Base-by-base conservation (phyloP, 2,329 filamentous ascomycete species). In the Macrophomina phaseolina region DNA sequence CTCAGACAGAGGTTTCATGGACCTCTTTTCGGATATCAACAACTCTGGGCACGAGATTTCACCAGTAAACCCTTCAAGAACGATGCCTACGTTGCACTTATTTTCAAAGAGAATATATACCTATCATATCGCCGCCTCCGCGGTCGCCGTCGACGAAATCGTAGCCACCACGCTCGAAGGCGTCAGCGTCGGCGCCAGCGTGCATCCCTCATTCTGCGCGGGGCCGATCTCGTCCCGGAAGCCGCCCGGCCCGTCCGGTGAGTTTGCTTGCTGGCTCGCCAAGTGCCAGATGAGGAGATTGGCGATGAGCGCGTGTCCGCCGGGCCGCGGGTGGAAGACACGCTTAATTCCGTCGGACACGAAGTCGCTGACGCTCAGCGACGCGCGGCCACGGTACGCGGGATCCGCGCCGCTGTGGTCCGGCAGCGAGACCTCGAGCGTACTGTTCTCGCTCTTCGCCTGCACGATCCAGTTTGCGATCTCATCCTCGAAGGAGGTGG, bases 241-340 rank as follows among this genome's bases (percentile, higher is more conserved):
- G 4, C 48, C 48, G 14, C 48, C 48, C 11, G 48, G 48, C 3
- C 48, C 48, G 8, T 30, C 48, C 18, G 48, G 48, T 2, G 48
- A 30, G 9, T 51, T 51, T 11, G 48, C 48, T 14, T 51, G 48
- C 48, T 30, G 48, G 8, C 48, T 51, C n/a, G 45, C 55, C 1
- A 76, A 18, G 56, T 73, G 67, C n/a, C 73, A 65, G 28, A 73
- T 5, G 14, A 76, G 18, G 56, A 73, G 56, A 45, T 67, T 42
- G 14, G 74, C 72, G 40, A 76, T 69, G 42, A 76, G 48, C 48
- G 16, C 38, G 62, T 77, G 76, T 2, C 71, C 73, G 30, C 60
- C 49, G 1, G 73, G 73, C 16, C 74, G 67, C 51, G 73, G 38
- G 70, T 77, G 73, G 56, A 77, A 77, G 4, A 76, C 72, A 7